Conservation (phyloP, 441 rosid species). For the Eutrema salsugineum region DNA sequence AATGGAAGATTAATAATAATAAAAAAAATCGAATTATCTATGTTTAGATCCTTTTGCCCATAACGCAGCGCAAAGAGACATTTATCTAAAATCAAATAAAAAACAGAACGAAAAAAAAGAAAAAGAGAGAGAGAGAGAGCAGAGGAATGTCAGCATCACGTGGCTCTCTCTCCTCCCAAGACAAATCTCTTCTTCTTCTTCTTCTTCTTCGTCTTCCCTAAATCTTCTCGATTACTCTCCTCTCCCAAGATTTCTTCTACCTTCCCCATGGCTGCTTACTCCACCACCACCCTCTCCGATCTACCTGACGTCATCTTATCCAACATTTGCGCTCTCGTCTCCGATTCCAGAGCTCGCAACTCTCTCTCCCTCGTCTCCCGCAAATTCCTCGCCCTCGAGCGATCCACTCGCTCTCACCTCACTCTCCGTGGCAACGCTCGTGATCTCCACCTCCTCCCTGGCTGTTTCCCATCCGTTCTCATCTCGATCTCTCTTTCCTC, state of each 20-base stretch:
- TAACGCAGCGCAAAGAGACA: conserved; percentile 16
- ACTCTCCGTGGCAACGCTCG: conserved; percentile 88
- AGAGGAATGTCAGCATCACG: conserved; percentile 24
- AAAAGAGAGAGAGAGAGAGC: not conserved
- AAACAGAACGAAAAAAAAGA: not conserved
- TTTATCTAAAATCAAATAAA: not conserved
- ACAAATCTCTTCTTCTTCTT: conserved; percentile 18
- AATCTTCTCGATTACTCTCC: not conserved
- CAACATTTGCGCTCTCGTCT: conserved; percentile 43
- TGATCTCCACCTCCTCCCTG: conserved; percentile 55
- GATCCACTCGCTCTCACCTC: conserved; percentile 72
- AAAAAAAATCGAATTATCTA: not conserved
- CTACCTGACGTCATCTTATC: conserved; percentile 77
- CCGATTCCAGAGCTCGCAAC: conserved; percentile 73
- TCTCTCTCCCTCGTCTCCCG: conserved; percentile 66
- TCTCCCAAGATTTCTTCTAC: conserved; percentile 2
- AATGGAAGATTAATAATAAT: too few relatives aligned
- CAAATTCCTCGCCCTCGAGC: conserved; percentile 63
- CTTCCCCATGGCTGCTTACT: conserved; percentile 24
- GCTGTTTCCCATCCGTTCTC: conserved; percentile 65
- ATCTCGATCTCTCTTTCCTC: conserved; percentile 79
- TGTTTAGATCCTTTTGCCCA: conserved; percentile 12
- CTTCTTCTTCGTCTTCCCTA: not conserved
- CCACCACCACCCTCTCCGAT: conserved; percentile 43
- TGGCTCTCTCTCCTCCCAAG: conserved; percentile 26